These are phyloP conservation scores for Musa beccarii DNA, from an alignment of 176 grass and related monocot genomes.

Conservation along the genomic window DNA sequence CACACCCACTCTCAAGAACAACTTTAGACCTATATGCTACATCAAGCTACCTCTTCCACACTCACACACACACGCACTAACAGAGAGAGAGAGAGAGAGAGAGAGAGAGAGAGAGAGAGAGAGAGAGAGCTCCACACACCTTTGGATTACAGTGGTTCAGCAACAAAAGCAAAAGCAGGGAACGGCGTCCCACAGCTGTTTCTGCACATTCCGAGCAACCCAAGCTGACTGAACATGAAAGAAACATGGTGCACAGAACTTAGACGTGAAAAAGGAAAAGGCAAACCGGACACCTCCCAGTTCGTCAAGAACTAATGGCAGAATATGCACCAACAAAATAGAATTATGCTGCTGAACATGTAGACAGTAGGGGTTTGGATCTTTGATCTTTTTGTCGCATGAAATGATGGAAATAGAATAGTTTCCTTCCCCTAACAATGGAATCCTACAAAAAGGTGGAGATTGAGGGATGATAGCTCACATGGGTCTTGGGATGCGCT, in stretches of 20 bases:
- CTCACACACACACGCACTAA: no score
- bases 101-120: constrained; percentile 11
- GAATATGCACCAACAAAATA: neutral
- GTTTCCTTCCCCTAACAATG: neutral
- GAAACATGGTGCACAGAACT: neutral
- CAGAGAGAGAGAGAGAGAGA: constrained; percentile 27
- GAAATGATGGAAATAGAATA: constrained; percentile 14
- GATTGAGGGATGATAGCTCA: neutral
- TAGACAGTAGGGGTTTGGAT: neutral
- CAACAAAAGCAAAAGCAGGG: constrained; percentile 18
- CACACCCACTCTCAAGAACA: no score
- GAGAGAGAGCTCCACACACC: neutral
- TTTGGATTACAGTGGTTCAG: constrained; percentile 12
- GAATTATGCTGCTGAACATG: neutral
- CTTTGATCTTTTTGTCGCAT: neutral
- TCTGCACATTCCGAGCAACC: no score
- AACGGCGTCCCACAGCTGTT: neutral
- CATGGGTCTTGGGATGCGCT: neutral
- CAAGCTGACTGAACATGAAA: neutral
- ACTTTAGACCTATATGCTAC: no score
- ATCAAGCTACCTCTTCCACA: no score
- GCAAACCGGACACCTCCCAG: neutral
- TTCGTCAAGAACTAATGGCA: neutral
- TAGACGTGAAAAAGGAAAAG: neutral
- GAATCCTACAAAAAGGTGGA: no score